Evolutionary conservation across 371 early-diverging fungal species (phyloP), one percentile per base, ranked within the genome.

Genomic region (Batrachochytrium dendrobatidis): DNA sequence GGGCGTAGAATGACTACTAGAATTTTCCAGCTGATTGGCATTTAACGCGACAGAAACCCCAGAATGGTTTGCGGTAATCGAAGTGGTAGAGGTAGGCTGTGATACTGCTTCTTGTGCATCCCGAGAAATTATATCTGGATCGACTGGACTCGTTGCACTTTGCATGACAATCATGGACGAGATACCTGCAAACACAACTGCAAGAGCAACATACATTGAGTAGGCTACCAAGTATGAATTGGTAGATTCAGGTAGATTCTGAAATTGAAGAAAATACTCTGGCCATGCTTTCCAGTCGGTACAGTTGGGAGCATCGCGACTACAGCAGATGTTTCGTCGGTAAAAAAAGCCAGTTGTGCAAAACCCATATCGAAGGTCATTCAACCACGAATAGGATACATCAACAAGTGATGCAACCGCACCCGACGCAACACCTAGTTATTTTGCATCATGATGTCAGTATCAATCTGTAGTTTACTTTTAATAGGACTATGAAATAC

Each of bases 371-470:
- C 88, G 87, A 54, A 89, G 70, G 67, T 87, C 88, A 18, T 84
- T 82, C 57, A 95, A 76, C 80, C 85, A 84, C 66, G 86, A 86
- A 20, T 88, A 82, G 26, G 81, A 77, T 32, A 93, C 83, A 57
- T 91, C 87, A 30, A 94, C 85, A 45, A 84, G 81, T 52, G 89
- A 88, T 1, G 95, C 94, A n/a, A 89, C 60, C 52, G 87, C 73
- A 4, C 90, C 88, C 26, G 84, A 80, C 17, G 85, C 74, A 4
- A 86, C 61, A 7, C 94, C 90, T 58, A 4, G 33, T 39, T 5
- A 45, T 4, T 26, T 25, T 54, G 15, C 18, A 55, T 32, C 3
- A 24, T 25, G 39, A 25, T 39, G 45, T 17, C n/a, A 56, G 58
- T 4, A 39, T 1, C 31, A 6, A 26, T 24, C 29, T 20, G 2